Conservation (phyloP, 1,139 yeast species). For the Taphrina populina region DNA sequence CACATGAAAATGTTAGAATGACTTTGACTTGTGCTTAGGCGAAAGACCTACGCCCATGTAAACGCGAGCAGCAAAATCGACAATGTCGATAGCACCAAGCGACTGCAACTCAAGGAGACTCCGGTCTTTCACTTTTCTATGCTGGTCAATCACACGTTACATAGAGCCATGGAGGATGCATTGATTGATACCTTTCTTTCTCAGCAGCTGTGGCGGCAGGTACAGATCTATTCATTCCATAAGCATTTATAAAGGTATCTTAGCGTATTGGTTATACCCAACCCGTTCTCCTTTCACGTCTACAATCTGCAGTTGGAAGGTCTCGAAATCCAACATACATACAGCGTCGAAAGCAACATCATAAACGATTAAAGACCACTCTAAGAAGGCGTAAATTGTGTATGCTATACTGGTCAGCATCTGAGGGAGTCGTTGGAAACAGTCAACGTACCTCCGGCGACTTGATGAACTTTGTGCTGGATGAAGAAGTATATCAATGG, state of each 20-base stretch:
- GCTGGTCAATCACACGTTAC: background rate
- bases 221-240: conserved; percentile 1
- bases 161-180: background rate
- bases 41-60: conserved; percentile 36
- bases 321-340: conserved; percentile 66
- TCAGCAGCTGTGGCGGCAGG: background rate
- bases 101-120: conserved; percentile 7
- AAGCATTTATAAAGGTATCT: conserved; percentile 18
- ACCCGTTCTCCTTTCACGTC: conserved; percentile 44
- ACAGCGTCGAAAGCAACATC: conserved; percentile 85
- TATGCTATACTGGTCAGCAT: conserved; percentile 54
- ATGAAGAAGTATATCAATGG: conserved; percentile 88
- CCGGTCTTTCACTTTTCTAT: conserved; percentile 14
- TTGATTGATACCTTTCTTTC: conserved; percentile 17
- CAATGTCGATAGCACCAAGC: conserved; percentile 9
- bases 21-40: background rate
- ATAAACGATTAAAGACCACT: conserved; percentile 81
- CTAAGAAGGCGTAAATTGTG: conserved; percentile 88
- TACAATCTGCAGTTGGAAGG: conserved; percentile 53
- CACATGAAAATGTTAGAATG: conserved; percentile 37
- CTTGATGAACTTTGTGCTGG: conserved; percentile 83
- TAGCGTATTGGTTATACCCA: conserved; percentile 26
- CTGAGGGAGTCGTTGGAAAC: background rate
- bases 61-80: conserved; percentile 37
- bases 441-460: conserved; percentile 57